A percentile compares a stretch with the other conserved stretches of the same genome.
Evolutionary conservation across 1,284 basidiomycete genomes (phyloP).

Genomic region (Tilletia indica): DNA sequence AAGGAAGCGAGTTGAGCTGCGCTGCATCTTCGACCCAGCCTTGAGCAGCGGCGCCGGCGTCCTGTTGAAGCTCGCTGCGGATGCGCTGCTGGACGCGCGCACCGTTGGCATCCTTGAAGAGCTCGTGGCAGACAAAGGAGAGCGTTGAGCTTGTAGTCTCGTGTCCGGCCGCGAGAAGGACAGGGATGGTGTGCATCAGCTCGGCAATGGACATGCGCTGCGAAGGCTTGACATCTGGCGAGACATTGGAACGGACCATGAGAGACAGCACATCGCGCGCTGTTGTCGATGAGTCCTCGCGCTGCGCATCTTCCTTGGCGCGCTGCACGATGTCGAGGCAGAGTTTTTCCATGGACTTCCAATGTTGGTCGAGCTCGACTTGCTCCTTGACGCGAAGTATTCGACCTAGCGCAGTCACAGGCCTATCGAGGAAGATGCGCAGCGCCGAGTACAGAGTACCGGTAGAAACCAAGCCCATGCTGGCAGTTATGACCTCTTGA

Average conservation of each 20-base stretch:
- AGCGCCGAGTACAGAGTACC: slow-evolving; percentile 16
- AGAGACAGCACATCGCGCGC: not conserved
- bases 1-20: slow-evolving; percentile 66
- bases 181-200: not conserved
- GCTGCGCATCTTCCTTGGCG: slow-evolving; percentile 14
- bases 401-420: not conserved
- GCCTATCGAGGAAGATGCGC: not conserved
- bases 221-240: slow-evolving; percentile 43
- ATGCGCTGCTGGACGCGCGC: slow-evolving; percentile 62
- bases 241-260: slow-evolving; percentile 32
- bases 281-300: not conserved
- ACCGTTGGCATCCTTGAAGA: slow-evolving; percentile 62
- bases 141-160: slow-evolving; percentile 76
- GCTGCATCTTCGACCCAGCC: not conserved
- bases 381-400: slow-evolving; percentile 16
- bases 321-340: not conserved
- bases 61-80: slow-evolving; percentile 27
- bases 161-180: slow-evolving; percentile 64
- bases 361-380: slow-evolving; percentile 9
- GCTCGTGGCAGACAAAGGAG: slow-evolving; percentile 72
- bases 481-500: not conserved
- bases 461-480: slow-evolving; percentile 13
- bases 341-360: not conserved
- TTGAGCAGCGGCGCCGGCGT: not conserved
- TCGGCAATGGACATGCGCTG: slow-evolving; percentile 68